Percentiles rank a stretch among this genome's conserved stretches.
Conservation (phyloP, 805 yeast species). For the Peterozyma xylosa region DNA sequence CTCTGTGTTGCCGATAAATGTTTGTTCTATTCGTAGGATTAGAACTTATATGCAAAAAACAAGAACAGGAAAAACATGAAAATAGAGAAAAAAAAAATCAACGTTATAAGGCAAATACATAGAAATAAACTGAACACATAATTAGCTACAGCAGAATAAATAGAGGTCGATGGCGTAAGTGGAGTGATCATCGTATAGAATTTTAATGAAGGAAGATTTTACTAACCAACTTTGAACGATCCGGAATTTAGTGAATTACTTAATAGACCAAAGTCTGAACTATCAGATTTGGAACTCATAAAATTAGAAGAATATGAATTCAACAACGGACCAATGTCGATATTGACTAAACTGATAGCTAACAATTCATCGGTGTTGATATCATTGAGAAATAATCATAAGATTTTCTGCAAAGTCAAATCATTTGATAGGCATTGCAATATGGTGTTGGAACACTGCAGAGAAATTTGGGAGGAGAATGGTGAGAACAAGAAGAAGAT, state of each 20-base stretch:
- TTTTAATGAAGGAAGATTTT: background rate
- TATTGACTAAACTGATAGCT: constrained; percentile 77
- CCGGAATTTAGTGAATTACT: constrained; percentile 43
- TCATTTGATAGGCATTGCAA: constrained; percentile 97
- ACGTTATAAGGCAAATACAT: too few relatives aligned
- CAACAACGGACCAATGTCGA: constrained; percentile 82
- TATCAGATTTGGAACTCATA: constrained; percentile 71
- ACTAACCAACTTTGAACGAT: background rate
- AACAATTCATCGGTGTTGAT: constrained; percentile 73
- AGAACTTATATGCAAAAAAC: too few relatives aligned
- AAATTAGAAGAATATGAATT: constrained; percentile 87
- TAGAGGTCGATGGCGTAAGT: constrained; percentile 9
- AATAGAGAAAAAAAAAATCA: too few relatives aligned
- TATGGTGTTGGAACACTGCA: constrained; percentile 86
- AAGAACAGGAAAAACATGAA: too few relatives aligned
- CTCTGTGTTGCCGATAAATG: too few relatives aligned
- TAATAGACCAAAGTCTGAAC: constrained; percentile 71
- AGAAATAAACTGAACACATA: too few relatives aligned
- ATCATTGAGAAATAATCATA: constrained; percentile 89
- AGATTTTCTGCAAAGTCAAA: constrained; percentile 79
- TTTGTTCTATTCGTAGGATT: too few relatives aligned
- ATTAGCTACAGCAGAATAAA: too few relatives aligned
- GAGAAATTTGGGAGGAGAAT: constrained; percentile 54
- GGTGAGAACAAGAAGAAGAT: constrained; percentile 60
- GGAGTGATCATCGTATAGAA: background rate